Evolutionary conservation across 768 basidiomycete species (phyloP), one percentile per base, ranked within the genome.

Genomic region (Pulveroboletus sp.): DNA sequence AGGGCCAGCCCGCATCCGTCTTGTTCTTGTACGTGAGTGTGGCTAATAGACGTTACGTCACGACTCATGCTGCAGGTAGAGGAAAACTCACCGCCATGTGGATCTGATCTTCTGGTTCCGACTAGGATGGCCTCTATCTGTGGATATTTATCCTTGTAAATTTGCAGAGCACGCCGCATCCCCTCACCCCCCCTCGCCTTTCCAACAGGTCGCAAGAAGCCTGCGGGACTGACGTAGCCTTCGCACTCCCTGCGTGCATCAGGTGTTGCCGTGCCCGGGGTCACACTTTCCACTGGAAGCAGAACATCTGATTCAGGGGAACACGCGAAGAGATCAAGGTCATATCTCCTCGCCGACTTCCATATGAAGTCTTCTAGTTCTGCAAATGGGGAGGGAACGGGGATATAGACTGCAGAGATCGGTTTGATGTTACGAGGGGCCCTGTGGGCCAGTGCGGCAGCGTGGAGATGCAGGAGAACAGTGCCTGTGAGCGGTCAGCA

Each of bases 1-100:
- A 59, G 7, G 96, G 95, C 96, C 96, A 99, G 47, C 78, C 86
- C 0, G 80, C 71, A 68, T 99, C 96, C 5, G 93, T 96, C 66
- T 81, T 86, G 54, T 83, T 85, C 47, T 79, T 77, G 59, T 82
- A 79, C 0, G 81, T 76, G 49, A 96, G 76, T n/a, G 68, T 80
- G 4, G 82, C 92, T 94, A 35, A 13, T n/a, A 42, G 38, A 23
- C 10, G 22, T 61, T 6, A 55, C 24, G 29, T 6, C 2, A 13
- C 20, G 24, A 31, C 12, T 37, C 44, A 17, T 20, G 30, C 17
- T 12, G 19, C 20, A 26, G 26, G 43, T 26, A 14, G 34, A 19
- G 19, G 49, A n/a, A 19, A n/a, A 72, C 83, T 63, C 58, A 93
- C 95, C 88, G 64, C 95, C 93, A 68, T 97, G 92, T 8, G 96